Evolutionary conservation across 2,329 filamentous ascomycete genomes (phyloP), one percentile per base, ranked within the genome.

Genomic region (Paramyrothecium sp.): DNA sequence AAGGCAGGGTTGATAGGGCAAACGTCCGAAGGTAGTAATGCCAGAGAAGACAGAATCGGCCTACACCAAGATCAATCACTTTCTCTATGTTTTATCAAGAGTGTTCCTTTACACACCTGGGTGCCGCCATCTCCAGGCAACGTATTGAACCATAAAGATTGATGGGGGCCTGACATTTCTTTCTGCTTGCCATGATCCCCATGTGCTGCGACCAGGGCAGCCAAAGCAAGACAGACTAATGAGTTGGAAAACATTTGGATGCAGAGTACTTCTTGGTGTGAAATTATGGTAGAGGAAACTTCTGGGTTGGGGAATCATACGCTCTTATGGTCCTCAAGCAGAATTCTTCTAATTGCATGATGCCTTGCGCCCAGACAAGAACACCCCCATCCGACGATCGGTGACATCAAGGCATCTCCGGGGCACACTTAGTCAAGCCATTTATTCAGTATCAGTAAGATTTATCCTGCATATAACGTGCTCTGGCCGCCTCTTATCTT

Each of bases 1-100:
- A 3, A 96, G 79, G 70, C 91, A 96, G 3, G 90, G 89, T 57
- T 82, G 84, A 74, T 96, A 95, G 7, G 88, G 86, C 47, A 95
- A 77, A 53, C 90, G 87, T 12, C 90, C 91, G 69, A 95, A 95
- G 8, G 91, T 96, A 1, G 89, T 90, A 67, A 96, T 95, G 26
- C 91, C 91, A 1, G 90, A 94, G 75, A 95, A 96, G 57, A 95
- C 90, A 1, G 90, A 92, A 71, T 96, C 91, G 58, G 91, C 91
- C 89, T 93, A 1, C 0, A 34, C 1, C 0, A 2, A 16, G 13
- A 12, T 44, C 38, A 44, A 44, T 16, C 5, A 30, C 26, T 30
- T 30, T 30, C 10, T 5, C 26, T 10, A 30, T 10, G 10, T 30
- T 4, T 30, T n/a, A 19, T 8, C 17, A 26, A 34, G 16, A 49